These are phyloP conservation scores for Lagenaria siceraria DNA, from an alignment of 306 rosid genomes.

Conservation along the genomic window DNA sequence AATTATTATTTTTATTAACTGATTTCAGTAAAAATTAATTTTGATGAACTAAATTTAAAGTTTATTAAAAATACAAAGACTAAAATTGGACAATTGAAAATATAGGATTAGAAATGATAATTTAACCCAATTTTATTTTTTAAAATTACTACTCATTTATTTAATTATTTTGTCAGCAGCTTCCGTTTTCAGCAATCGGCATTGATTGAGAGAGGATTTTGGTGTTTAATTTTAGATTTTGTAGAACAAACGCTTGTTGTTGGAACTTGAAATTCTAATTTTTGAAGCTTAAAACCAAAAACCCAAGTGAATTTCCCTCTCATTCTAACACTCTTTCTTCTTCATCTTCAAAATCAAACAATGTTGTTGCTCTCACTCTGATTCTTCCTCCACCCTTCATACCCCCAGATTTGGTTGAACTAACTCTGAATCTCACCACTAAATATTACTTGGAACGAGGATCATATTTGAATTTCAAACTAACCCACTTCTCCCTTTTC, in stretches of 20 bases:
- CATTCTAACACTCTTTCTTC: not conserved
- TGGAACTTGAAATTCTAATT: too few relatives aligned
- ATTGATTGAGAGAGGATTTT: not conserved
- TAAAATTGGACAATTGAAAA: too few relatives aligned
- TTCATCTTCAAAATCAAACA: not conserved
- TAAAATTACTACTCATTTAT: too few relatives aligned
- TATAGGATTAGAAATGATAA: too few relatives aligned
- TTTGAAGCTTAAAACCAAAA: not conserved
- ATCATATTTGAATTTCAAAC: slow-evolving; percentile 1
- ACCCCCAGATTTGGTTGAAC: not conserved
- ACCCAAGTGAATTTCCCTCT: not conserved
- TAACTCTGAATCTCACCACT: not conserved
- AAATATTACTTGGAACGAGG: not conserved
- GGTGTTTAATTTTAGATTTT: not conserved
- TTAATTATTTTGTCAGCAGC: not conserved
- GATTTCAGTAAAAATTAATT: too few relatives aligned
- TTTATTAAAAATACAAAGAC: too few relatives aligned
- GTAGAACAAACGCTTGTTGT: not conserved
- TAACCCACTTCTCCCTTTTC: not conserved
- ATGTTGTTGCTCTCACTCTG: not conserved
- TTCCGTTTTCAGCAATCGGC: not conserved
- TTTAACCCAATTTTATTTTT: too few relatives aligned
- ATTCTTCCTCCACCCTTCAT: not conserved
- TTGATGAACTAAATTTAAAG: too few relatives aligned
- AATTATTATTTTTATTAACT: too few relatives aligned